Evolutionary conservation across 352 stramenopile genomes (phyloP).

Genomic region (Globisporangium irregulare): DNA sequence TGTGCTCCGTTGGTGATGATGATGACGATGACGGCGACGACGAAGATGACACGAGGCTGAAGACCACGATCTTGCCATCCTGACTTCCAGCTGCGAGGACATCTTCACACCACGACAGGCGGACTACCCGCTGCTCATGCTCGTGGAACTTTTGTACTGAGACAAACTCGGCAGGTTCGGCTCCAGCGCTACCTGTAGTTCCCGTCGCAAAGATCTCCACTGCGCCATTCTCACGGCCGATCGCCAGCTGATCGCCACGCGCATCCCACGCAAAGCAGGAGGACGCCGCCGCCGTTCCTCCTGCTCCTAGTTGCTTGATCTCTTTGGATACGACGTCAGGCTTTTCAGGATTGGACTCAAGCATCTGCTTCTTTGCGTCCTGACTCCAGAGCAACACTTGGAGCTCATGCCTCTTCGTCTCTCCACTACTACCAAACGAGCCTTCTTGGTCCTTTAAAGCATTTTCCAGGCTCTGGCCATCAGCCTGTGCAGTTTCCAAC

Average conservation of each 20-base stretch:
- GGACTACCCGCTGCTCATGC: conserved; percentile 42
- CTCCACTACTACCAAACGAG: background rate
- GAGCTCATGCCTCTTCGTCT: conserved; percentile 8
- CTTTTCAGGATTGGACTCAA: conserved; percentile 40
- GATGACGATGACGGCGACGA: background rate
- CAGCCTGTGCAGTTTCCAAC: conserved; percentile 45
- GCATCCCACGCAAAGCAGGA: conserved; percentile 30
- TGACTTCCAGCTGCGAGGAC: conserved; percentile 47
- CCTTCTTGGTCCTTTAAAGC: conserved; percentile 29
- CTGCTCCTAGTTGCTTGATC: conserved; percentile 11
- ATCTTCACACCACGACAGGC: conserved; percentile 35
- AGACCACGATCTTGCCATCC: conserved; percentile 58
- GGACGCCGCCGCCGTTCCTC: background rate
- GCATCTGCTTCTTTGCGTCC: conserved; percentile 24
- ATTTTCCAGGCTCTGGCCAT: conserved; percentile 48
- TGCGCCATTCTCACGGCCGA: conserved; percentile 42
- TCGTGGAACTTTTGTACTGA: conserved; percentile 38
- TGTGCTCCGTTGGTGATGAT: background rate
- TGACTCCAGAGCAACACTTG: conserved; percentile 49
- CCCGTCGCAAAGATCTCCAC: conserved; percentile 33
- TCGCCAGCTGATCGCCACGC: conserved; percentile 24
- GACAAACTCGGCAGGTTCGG: background rate
- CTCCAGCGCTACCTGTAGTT: background rate
- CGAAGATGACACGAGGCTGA: conserved; percentile 14
- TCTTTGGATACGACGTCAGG: conserved; percentile 26